phyloP scores from a whole-genome alignment of 208 protist species.

The Acanthamoeba lenticulata region DNA sequence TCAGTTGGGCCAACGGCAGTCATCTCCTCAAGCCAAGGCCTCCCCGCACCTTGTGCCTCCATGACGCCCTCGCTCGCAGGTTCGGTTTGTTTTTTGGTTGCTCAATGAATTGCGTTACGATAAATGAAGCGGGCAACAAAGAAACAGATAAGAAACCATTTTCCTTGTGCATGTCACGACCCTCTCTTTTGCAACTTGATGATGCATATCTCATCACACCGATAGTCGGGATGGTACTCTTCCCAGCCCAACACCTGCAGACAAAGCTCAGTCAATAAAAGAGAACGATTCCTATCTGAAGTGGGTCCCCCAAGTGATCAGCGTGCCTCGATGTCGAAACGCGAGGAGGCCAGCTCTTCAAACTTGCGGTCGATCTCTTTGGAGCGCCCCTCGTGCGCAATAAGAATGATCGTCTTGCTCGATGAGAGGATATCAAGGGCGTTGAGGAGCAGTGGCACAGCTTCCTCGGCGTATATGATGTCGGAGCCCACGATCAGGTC shows the following conservation, averaged over 20 bases:
- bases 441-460: slow-evolving; percentile 38
- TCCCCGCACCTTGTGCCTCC: too few species aligned
- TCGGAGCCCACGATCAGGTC: slow-evolving; percentile 10
- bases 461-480: slow-evolving; percentile 46
- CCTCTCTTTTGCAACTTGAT: slow-evolving; percentile 51
- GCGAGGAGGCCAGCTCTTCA: neutral
- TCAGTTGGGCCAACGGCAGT: neutral
- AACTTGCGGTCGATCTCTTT: neutral
- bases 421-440: slow-evolving; percentile 9
- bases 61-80: too few species aligned
- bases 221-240: neutral
- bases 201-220: slow-evolving; percentile 17
- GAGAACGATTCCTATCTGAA: neutral
- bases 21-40: too few species aligned
- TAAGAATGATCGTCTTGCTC: slow-evolving; percentile 1
- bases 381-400: slow-evolving; percentile 31
- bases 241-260: slow-evolving; percentile 10
- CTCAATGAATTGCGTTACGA: too few species aligned
- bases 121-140: too few species aligned
- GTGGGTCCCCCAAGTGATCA: neutral
- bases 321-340: slow-evolving; percentile 11
- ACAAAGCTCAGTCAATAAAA: neutral
- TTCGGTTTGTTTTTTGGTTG: too few species aligned
- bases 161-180: too few species aligned
- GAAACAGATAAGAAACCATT: too few species aligned